phyloP scores from a whole-genome alignment of 305 asterid genomes.

The Galium porrigens region DNA sequence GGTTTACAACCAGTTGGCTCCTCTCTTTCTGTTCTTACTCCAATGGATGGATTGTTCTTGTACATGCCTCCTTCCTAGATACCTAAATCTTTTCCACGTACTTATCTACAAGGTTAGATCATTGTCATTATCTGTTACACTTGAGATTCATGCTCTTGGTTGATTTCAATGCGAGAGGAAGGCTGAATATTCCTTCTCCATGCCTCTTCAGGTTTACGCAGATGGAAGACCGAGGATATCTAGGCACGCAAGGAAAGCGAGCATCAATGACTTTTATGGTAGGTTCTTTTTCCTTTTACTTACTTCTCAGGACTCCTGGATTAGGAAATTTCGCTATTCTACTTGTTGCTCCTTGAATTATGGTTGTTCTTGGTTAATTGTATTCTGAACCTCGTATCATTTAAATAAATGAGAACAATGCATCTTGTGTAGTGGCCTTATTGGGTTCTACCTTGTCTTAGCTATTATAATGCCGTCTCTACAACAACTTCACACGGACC shows the following conservation, averaged over 20 bases:
- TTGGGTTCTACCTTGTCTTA: slow-evolving; percentile 20
- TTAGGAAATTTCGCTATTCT: too few species aligned
- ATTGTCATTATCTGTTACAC: background rate
- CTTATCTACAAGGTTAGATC: slow-evolving; percentile 53
- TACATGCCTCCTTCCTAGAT: slow-evolving; percentile 42
- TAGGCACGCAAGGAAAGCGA: slow-evolving; percentile 54
- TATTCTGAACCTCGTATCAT: background rate
- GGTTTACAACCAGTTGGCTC: slow-evolving; percentile 56
- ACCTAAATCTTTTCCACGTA: slow-evolving; percentile 47
- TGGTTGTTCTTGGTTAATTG: background rate
- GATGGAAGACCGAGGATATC: slow-evolving; percentile 58
- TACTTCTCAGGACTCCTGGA: too few species aligned
- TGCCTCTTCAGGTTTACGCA: slow-evolving; percentile 43
- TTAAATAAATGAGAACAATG: background rate
- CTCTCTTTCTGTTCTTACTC: slow-evolving; percentile 46
- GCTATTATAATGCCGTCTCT: slow-evolving; percentile 76
- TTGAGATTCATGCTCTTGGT: background rate
- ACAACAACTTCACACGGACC: slow-evolving; percentile 47
- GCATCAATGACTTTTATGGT: slow-evolving; percentile 64
- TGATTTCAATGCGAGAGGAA: background rate
- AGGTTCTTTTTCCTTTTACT: slow-evolving; percentile 10
- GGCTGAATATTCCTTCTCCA: background rate
- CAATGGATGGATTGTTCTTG: slow-evolving; percentile 72
- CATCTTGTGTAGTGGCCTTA: slow-evolving; percentile 1
- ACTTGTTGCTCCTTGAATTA: background rate